phyloP scores from a whole-genome alignment of 1,284 basidiomycete species.

The Paramarasmius palmivorus region DNA sequence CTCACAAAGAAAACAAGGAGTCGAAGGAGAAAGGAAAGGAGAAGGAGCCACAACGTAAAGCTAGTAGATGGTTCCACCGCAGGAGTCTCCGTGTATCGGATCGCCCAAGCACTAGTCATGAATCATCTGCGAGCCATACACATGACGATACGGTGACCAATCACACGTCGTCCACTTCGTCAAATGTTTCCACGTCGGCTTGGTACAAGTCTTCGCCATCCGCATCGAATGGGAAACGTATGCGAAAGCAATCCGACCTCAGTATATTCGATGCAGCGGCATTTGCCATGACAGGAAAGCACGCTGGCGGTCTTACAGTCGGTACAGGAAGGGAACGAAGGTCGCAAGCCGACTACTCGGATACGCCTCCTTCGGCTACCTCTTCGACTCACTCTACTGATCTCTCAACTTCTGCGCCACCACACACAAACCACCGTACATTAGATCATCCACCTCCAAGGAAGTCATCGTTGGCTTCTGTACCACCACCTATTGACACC shows the following conservation, averaged over 20 bases:
- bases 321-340: conserved; percentile 17
- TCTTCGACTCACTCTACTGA: conserved; percentile 30
- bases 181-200: conserved; percentile 12
- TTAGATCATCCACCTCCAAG: conserved; percentile 7
- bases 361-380: conserved; percentile 30
- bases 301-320: conserved; percentile 13
- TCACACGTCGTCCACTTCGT: conserved; percentile 12
- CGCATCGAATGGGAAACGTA: conserved; percentile 23
- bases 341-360: conserved; percentile 23
- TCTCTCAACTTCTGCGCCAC: conserved; percentile 14
- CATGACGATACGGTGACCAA: conserved; percentile 4
- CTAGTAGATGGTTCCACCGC: conserved; percentile 59
- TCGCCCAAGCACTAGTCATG: conserved; percentile 14
- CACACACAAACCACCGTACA: conserved; percentile 11
- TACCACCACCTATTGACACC: conserved; percentile 10
- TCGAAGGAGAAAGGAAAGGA: conserved; percentile 37
- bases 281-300: conserved; percentile 11
- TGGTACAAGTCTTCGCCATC: conserved; percentile 24
- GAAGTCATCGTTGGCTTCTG: conserved; percentile 11
- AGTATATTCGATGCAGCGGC: conserved; percentile 2
- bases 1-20: neutral
- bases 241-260: conserved; percentile 11
- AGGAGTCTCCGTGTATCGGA: conserved; percentile 41
- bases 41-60: conserved; percentile 38
- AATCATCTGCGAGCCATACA: conserved; percentile 8